Conservation (phyloP, 257 asterid species). For the Galeopsis tetrahit region DNA sequence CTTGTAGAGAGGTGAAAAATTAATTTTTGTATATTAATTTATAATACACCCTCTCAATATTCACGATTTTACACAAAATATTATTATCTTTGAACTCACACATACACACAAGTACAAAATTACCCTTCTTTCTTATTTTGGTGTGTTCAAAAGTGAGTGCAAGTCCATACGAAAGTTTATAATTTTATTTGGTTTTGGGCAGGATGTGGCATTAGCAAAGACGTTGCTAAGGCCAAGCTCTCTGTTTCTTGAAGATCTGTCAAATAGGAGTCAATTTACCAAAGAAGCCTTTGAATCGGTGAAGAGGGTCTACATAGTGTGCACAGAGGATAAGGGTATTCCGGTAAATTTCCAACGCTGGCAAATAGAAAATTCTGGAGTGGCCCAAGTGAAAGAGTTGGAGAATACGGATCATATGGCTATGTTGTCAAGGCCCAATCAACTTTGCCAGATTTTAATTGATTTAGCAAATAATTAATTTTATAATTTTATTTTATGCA, state of each 20-base stretch:
- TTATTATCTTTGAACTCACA: too few species aligned
- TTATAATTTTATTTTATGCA: too few species aligned
- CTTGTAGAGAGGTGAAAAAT: too few species aligned
- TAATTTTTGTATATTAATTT: too few species aligned
- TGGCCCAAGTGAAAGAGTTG: conserved; percentile 41
- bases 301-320: conserved; percentile 43
- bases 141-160: too few species aligned
- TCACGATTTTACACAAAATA: too few species aligned
- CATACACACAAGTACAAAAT: too few species aligned
- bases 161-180: too few species aligned
- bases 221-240: conserved; percentile 51
- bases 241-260: conserved; percentile 43
- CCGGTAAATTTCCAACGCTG: conserved; percentile 49
- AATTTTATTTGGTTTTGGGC: neutral
- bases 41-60: too few species aligned
- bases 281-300: conserved; percentile 54
- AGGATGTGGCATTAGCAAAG: conserved; percentile 58
- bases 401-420: conserved; percentile 59
- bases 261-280: conserved; percentile 39
- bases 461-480: conserved; percentile 38
- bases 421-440: conserved; percentile 45
- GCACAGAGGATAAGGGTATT: conserved; percentile 45
- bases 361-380: conserved; percentile 46
- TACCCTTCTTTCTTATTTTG: too few species aligned
- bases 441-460: conserved; percentile 41